These are phyloP conservation scores for Neofusicoccum sp. DNA, from an alignment of 2,329 filamentous ascomycete species.

Conservation along the genomic window DNA sequence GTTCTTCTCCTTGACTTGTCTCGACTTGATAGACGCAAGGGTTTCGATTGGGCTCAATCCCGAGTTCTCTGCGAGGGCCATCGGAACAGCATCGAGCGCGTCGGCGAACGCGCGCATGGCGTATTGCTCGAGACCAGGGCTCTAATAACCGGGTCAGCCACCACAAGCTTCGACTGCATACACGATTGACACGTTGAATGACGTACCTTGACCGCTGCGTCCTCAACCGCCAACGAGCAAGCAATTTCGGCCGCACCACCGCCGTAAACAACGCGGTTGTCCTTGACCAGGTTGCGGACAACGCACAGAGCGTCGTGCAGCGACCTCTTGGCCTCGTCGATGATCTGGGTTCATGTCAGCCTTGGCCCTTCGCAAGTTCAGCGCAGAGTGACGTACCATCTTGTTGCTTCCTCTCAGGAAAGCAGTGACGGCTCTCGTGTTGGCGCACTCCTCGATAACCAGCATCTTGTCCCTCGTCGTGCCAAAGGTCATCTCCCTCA, in stretches of 20 bases:
- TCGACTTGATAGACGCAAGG: constrained; percentile 90
- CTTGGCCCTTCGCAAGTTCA: neutral
- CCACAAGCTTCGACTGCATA: neutral
- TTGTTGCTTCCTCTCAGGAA: constrained; percentile 99
- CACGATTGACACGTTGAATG: constrained; percentile 9
- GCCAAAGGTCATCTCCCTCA: constrained; percentile 94
- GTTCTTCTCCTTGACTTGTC: constrained; percentile 87
- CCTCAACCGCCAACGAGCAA: constrained; percentile 93
- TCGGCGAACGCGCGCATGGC: constrained; percentile 98
- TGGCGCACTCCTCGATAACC: constrained; percentile 98
- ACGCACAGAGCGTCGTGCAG: constrained; percentile 97
- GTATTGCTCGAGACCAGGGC: constrained; percentile 96
- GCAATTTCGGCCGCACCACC: constrained; percentile 96
- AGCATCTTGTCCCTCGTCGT: constrained; percentile 99
- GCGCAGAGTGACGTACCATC: constrained; percentile 69
- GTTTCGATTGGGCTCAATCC: constrained; percentile 95
- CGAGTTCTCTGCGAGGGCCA: constrained; percentile 97
- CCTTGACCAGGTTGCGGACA: constrained; percentile 90
- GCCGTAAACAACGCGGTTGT: constrained; percentile 97
- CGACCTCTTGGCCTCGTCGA: constrained; percentile 97
- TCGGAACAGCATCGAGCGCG: constrained; percentile 88
- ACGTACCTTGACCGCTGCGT: constrained; percentile 77
- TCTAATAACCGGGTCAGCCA: constrained; percentile 50
- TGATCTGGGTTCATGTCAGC: constrained; percentile 64
- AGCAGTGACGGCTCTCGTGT: constrained; percentile 92